These are phyloP conservation scores for Fusarium verticillioides DNA, from an alignment of 2,329 filamentous ascomycete species.

Conservation along the genomic window DNA sequence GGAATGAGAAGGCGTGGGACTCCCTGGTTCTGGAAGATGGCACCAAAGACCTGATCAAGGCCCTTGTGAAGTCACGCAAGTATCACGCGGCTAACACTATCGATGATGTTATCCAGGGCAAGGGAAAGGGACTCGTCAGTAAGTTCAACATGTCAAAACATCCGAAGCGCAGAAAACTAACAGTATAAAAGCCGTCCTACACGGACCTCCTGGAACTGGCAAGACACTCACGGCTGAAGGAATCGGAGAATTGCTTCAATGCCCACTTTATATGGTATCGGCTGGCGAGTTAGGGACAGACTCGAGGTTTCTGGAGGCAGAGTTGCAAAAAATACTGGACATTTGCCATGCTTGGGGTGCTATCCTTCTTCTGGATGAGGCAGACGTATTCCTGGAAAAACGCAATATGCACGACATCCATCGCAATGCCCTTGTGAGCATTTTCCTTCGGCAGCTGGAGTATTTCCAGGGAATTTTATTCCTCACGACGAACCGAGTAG, in stretches of 20 bases:
- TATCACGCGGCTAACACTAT: constrained; percentile 84
- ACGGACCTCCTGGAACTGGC: constrained; percentile 87
- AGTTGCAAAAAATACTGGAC: constrained; percentile 85
- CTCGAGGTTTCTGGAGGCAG: constrained; percentile 75
- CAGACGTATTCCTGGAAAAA: constrained; percentile 85
- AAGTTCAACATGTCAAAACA: constrained; percentile 41
- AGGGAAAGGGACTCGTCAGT: constrained; percentile 84
- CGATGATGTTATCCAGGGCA: constrained; percentile 84
- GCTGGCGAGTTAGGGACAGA: constrained; percentile 86
- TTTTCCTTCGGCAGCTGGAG: constrained; percentile 87
- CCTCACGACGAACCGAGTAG: constrained; percentile 87
- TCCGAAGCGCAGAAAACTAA: constrained; percentile 24
- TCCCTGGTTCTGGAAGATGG: constrained; percentile 77
- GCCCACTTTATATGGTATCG: constrained; percentile 84
- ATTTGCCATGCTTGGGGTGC: constrained; percentile 89
- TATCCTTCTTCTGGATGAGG: constrained; percentile 86
- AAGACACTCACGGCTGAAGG: constrained; percentile 90
- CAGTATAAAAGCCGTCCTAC: constrained; percentile 69
- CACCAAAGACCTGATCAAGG: constrained; percentile 74
- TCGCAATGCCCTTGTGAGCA: constrained; percentile 85
- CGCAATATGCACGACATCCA: constrained; percentile 85
- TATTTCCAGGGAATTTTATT: constrained; percentile 94
- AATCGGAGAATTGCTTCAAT: constrained; percentile 84
- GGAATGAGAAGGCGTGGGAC: constrained; percentile 85
- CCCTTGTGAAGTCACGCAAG: constrained; percentile 85